These are phyloP conservation scores for Medicago truncatula DNA, from an alignment of 306 rosid species.

Conservation along the genomic window DNA sequence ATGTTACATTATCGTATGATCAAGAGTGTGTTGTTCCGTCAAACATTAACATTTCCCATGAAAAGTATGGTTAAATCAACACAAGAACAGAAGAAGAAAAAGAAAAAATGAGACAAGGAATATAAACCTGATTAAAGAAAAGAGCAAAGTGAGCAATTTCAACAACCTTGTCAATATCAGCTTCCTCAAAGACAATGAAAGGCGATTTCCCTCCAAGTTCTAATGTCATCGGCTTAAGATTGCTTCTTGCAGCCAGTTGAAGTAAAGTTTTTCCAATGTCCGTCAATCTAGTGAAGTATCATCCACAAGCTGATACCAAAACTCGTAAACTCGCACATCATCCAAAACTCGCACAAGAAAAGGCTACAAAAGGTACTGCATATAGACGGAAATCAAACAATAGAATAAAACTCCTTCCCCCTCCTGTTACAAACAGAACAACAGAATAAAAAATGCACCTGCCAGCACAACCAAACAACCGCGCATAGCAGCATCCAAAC, in stretches of 20 bases:
- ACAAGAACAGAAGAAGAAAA: no score
- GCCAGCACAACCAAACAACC: no score
- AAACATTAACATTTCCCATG: not conserved
- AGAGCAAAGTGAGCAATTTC: slow-evolving; percentile 91
- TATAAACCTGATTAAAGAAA: slow-evolving; percentile 82
- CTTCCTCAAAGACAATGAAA: slow-evolving; percentile 83
- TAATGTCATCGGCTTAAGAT: slow-evolving; percentile 84
- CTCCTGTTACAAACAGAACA: no score
- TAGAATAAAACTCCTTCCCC: no score
- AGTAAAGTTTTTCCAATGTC: slow-evolving; percentile 71
- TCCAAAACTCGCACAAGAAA: no score
- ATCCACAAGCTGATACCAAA: no score
- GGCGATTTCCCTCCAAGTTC: slow-evolving; percentile 99
- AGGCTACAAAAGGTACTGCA: no score
- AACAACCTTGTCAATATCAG: slow-evolving; percentile 80
- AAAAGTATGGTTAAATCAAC: not conserved
- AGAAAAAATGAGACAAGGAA: not conserved
- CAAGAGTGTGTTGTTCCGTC: slow-evolving; percentile 19
- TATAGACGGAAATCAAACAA: no score
- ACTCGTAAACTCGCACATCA: no score
- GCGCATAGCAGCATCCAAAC: no score
- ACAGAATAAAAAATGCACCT: no score
- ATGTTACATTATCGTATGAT: slow-evolving; percentile 11
- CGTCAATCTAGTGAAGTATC: slow-evolving; percentile 82
- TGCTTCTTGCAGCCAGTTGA: slow-evolving; percentile 84